Evolutionary conservation across 2,329 filamentous ascomycete genomes (phyloP).

Genomic region (Hirsutella thompsonii): DNA sequence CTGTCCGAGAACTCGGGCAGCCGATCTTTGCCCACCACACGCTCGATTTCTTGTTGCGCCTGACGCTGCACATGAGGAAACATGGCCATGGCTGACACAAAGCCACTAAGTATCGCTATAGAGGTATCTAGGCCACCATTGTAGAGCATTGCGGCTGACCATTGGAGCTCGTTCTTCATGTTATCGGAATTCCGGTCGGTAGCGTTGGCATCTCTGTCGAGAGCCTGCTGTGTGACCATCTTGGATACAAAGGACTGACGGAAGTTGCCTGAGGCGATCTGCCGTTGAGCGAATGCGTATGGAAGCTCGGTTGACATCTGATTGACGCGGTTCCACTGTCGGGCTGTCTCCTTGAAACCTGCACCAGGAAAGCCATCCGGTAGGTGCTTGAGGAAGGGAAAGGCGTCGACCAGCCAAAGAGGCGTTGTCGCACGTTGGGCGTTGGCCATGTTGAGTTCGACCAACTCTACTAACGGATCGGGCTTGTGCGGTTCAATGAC

Average conservation of each 20-base stretch:
- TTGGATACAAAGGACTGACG: too few relatives aligned
- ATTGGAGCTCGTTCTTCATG: not conserved
- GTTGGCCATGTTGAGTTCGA: not conserved
- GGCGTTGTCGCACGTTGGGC: not conserved
- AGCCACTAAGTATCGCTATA: slow-evolving; percentile 6
- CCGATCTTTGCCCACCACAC: slow-evolving; percentile 25
- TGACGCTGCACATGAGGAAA: slow-evolving; percentile 26
- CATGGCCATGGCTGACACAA: slow-evolving; percentile 33
- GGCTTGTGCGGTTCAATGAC: not conserved
- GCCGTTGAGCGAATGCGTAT: not conserved
- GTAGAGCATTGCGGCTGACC: slow-evolving; percentile 1
- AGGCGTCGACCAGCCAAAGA: not conserved
- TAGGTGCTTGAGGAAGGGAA: not conserved
- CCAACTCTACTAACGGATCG: not conserved
- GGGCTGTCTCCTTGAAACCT: not conserved
- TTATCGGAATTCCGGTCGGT: not conserved
- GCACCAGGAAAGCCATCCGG: not conserved
- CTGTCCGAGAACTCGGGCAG: slow-evolving; percentile 29
- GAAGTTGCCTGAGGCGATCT: not conserved
- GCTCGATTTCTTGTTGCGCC: slow-evolving; percentile 27
- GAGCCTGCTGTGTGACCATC: too few relatives aligned
- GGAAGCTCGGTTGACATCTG: not conserved
- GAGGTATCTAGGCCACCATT: slow-evolving; percentile 7
- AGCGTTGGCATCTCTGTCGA: too few relatives aligned
- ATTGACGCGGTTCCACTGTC: not conserved